Percentiles rank a stretch among this genome's conserved stretches.
Conservation (phyloP, 768 basidiomycete genomes). For the Harrya chromipes region DNA sequence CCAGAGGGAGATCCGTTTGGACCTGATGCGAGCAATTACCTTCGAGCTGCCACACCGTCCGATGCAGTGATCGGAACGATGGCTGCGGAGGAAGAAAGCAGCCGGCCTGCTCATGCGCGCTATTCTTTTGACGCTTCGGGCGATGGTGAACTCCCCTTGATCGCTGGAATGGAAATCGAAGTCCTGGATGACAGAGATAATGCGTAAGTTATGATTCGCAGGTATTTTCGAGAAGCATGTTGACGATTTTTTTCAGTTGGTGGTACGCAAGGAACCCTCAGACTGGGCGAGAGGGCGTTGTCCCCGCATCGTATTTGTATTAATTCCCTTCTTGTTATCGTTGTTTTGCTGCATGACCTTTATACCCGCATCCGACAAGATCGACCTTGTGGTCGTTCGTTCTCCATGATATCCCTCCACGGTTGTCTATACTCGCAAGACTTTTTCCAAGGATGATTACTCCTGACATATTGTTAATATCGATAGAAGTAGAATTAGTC, state of each 20-base stretch:
- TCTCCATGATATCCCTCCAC: slow-evolving; percentile 27
- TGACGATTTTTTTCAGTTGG: slow-evolving; percentile 56
- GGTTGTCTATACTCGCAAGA: slow-evolving; percentile 15
- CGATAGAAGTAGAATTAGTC: slow-evolving; percentile 16
- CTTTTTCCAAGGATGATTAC: slow-evolving; percentile 8
- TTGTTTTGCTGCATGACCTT: slow-evolving; percentile 28
- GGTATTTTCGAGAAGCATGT: neutral
- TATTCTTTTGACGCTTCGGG: slow-evolving; percentile 80
- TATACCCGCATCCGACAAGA: slow-evolving; percentile 39
- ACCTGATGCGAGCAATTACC: slow-evolving; percentile 72
- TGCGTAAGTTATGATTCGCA: slow-evolving; percentile 49
- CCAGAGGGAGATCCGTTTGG: slow-evolving; percentile 54
- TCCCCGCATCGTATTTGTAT: slow-evolving; percentile 90
- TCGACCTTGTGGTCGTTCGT: slow-evolving; percentile 38
- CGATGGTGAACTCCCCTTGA: slow-evolving; percentile 73
- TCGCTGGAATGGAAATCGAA: slow-evolving; percentile 67
- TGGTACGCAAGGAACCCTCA: slow-evolving; percentile 87
- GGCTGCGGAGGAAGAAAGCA: slow-evolving; percentile 57
- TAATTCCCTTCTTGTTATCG: slow-evolving; percentile 40
- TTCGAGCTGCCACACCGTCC: slow-evolving; percentile 79
- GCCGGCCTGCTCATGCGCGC: slow-evolving; percentile 73
- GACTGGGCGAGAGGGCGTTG: slow-evolving; percentile 82
- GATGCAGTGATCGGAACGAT: slow-evolving; percentile 64
- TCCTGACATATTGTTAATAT: slow-evolving; percentile 7
- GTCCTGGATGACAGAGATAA: slow-evolving; percentile 78